phyloP scores from a whole-genome alignment of 192 early-diverging fungal genomes.

The Coemansia sp. region DNA sequence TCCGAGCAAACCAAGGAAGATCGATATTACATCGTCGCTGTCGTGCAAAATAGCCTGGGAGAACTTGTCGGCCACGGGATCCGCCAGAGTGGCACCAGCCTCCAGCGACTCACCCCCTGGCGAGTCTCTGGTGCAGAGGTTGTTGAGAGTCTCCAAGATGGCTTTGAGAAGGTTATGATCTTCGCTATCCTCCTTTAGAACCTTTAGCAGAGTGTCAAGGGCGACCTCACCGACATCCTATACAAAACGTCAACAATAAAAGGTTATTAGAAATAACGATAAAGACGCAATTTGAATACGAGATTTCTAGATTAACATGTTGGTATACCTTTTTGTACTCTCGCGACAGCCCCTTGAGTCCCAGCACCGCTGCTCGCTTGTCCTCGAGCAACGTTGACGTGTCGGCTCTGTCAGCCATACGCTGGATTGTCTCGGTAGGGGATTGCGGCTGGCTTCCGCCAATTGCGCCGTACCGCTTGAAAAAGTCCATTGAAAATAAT shows the following conservation, averaged over 20 bases:
- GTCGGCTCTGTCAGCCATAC: slow-evolving; percentile 77
- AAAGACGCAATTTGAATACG: neutral
- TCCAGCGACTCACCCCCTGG: slow-evolving; percentile 16
- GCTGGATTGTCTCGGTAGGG: slow-evolving; percentile 73
- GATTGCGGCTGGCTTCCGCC: slow-evolving; percentile 51
- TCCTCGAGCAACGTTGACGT: slow-evolving; percentile 90
- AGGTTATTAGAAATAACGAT: neutral
- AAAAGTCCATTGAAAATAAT: slow-evolving; percentile 44
- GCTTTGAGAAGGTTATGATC: slow-evolving; percentile 88
- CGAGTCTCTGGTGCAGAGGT: slow-evolving; percentile 56
- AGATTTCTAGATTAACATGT: neutral
- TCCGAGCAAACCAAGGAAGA: slow-evolving; percentile 84
- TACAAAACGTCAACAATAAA: neutral
- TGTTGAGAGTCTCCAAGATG: slow-evolving; percentile 83
- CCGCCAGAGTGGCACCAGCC: slow-evolving; percentile 1
- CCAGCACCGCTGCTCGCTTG: slow-evolving; percentile 79
- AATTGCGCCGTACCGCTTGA: slow-evolving; percentile 52
- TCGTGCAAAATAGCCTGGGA: slow-evolving; percentile 40
- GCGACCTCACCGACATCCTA: slow-evolving; percentile 86
- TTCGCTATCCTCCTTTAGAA: slow-evolving; percentile 75
- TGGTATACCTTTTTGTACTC: slow-evolving; percentile 66
- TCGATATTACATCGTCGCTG: slow-evolving; percentile 65
- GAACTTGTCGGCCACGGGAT: slow-evolving; percentile 32
- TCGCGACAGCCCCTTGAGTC: slow-evolving; percentile 80
- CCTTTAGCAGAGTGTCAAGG: slow-evolving; percentile 69